Conservation (phyloP, 331 rosid species). For the Dryas integrifolia region DNA sequence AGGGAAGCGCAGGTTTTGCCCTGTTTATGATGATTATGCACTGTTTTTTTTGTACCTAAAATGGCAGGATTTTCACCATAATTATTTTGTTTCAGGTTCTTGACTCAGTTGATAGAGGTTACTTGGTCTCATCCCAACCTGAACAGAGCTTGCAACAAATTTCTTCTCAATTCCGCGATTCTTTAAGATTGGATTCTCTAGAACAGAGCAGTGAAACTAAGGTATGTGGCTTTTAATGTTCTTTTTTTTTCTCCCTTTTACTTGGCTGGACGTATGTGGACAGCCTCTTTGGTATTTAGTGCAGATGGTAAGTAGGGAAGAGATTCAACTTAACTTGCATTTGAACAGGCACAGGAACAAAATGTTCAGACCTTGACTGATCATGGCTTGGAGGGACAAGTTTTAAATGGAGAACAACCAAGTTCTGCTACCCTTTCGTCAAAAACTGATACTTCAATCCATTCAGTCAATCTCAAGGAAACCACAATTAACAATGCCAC, state of each 20-base stretch:
- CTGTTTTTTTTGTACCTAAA: background rate
- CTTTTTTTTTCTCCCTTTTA: background rate
- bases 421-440: conserved; percentile 45
- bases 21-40: background rate
- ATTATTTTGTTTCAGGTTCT: conserved; percentile 35
- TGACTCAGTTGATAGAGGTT: conserved; percentile 58
- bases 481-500: conserved; percentile 34
- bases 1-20: conserved; percentile 62
- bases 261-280: background rate
- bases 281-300: conserved; percentile 1
- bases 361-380: conserved; percentile 35
- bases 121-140: conserved; percentile 47
- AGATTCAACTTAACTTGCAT: conserved; percentile 15
- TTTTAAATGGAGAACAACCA: conserved; percentile 44
- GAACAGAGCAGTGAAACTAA: conserved; percentile 54
- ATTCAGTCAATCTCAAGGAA: conserved; percentile 49
- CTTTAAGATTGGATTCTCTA: conserved; percentile 57
- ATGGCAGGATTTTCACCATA: conserved; percentile 1
- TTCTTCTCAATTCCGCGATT: conserved; percentile 74
- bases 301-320: conserved; percentile 4
- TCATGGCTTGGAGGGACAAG: conserved; percentile 47
- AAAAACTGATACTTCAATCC: conserved; percentile 39
- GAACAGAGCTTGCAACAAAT: conserved; percentile 70
- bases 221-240: conserved; percentile 32
- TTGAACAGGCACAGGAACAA: conserved; percentile 46